Evolutionary conservation across 2,329 filamentous ascomycete species (phyloP).

Genomic region (Triangularia verruculosa): DNA sequence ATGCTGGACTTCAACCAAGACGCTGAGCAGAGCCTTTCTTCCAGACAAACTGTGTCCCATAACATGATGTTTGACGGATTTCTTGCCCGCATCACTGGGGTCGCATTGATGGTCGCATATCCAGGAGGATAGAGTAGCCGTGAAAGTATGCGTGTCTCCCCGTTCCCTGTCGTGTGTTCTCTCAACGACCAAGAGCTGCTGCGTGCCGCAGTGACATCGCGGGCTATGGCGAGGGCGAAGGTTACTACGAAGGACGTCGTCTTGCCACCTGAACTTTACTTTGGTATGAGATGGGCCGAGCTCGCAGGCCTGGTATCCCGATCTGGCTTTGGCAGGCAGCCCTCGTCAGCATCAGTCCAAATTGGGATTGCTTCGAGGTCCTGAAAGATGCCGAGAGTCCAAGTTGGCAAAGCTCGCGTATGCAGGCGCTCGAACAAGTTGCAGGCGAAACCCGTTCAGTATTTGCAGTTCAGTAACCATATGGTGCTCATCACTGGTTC

Average conservation of each 20-base stretch:
- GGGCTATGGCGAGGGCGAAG: not conserved
- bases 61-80: not conserved
- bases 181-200: not conserved
- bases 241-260: not conserved
- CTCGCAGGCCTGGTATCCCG: not conserved
- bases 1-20: not conserved
- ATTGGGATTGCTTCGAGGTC: not conserved
- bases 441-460: not conserved
- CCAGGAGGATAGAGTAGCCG: not conserved
- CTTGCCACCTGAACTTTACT: conserved; percentile 1
- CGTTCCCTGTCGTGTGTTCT: not conserved
- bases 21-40: not conserved
- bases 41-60: not conserved
- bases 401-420: conserved; percentile 4
- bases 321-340: conserved; percentile 2
- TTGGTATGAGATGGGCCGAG: not conserved
- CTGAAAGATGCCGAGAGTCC: not conserved
- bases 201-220: conserved; percentile 4
- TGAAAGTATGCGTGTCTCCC: not conserved
- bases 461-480: not conserved
- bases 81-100: not conserved
- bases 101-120: not conserved
- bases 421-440: conserved; percentile 9
- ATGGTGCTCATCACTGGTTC: not conserved
- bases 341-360: not conserved